phyloP scores from a whole-genome alignment of 495 filamentous ascomycete genomes.

The Extremus antarcticus region DNA sequence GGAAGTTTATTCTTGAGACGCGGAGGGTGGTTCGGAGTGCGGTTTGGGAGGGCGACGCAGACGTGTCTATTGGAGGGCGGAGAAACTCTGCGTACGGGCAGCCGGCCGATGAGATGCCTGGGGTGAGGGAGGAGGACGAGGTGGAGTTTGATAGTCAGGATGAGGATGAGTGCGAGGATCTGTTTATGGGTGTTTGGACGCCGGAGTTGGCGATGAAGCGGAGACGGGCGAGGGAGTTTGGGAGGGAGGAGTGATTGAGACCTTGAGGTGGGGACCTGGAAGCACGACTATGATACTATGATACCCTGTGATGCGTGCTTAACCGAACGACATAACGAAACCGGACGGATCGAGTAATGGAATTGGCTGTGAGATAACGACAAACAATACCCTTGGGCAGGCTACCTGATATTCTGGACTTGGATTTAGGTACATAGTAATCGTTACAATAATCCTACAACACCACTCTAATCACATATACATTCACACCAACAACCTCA shows the following conservation, averaged over 20 bases:
- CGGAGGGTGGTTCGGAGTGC: slow-evolving; percentile 53
- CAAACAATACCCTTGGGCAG: neutral
- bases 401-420: too few species aligned
- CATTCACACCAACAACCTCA: neutral
- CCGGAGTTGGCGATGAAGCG: slow-evolving; percentile 53
- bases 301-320: too few species aligned
- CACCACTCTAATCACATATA: neutral
- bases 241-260: neutral
- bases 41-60: slow-evolving; percentile 54
- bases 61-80: slow-evolving; percentile 8
- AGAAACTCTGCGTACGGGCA: neutral
- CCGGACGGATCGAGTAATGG: too few species aligned
- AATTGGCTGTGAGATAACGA: neutral
- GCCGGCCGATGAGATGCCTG: slow-evolving; percentile 8
- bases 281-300: too few species aligned
- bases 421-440: neutral
- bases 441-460: neutral
- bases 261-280: neutral
- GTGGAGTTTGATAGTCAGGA: slow-evolving; percentile 82
- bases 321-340: too few species aligned
- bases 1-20: slow-evolving; percentile 92
- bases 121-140: slow-evolving; percentile 22
- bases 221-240: slow-evolving; percentile 43
- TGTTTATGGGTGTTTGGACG: slow-evolving; percentile 84
- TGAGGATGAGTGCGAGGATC: slow-evolving; percentile 88